Percentiles rank a stretch among this genome's conserved stretches.
Evolutionary conservation across 2,329 filamentous ascomycete genomes (phyloP).

Genomic region (Knoxdaviesia capensis): DNA sequence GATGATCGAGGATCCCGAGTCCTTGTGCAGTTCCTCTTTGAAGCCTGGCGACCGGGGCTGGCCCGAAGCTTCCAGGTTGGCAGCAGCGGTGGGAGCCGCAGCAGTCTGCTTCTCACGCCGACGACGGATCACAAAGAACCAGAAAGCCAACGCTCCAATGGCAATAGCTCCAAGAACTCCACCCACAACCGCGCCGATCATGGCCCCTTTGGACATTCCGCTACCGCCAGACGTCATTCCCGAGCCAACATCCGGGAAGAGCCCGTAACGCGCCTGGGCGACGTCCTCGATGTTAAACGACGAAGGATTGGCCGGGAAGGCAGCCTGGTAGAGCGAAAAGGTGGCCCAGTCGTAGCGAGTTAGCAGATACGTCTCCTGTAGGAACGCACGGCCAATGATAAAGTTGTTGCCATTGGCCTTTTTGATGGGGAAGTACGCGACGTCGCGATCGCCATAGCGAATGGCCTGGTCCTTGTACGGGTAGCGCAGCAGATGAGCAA

Average conservation of each 20-base stretch:
- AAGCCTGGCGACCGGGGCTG: not conserved
- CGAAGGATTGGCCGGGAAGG: conserved; percentile 24
- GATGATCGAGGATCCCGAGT: conserved; percentile 13
- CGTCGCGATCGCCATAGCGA: conserved; percentile 20
- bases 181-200: conserved; percentile 23
- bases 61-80: too few relatives aligned
- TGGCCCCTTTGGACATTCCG: conserved; percentile 19
- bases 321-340: conserved; percentile 35
- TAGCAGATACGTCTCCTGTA: conserved; percentile 47
- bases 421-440: conserved; percentile 47
- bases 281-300: conserved; percentile 17
- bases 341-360: conserved; percentile 31
- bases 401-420: conserved; percentile 32
- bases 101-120: conserved; percentile 9
- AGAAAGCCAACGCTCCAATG: conserved; percentile 10
- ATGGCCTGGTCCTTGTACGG: conserved; percentile 24
- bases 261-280: conserved; percentile 20
- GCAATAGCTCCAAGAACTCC: conserved; percentile 17
- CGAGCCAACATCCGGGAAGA: conserved; percentile 20
- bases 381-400: conserved; percentile 45
- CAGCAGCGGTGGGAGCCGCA: too few relatives aligned
- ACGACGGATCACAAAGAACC: conserved; percentile 15
- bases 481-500: conserved; percentile 27
- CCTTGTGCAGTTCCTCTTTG: conserved; percentile 15
- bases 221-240: conserved; percentile 1